These are phyloP conservation scores for Globomyces pollinis-pini DNA, from an alignment of 192 early-diverging fungal genomes.

Conservation along the genomic window DNA sequence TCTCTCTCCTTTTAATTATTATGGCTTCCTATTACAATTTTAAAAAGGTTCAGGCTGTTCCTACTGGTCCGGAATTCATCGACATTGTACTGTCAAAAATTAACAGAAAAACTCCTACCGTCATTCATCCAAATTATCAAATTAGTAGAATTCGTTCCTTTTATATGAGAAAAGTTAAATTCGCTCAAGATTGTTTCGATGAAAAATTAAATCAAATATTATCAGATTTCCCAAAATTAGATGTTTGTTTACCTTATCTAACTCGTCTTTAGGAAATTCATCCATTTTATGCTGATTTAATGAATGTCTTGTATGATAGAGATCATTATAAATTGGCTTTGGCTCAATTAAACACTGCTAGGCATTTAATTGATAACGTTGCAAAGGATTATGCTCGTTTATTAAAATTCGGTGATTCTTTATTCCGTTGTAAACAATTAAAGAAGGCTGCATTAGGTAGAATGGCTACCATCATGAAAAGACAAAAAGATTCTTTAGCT, in stretches of 20 bases:
- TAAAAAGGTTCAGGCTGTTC: slow-evolving; percentile 94
- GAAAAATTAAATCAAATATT: slow-evolving; percentile 93
- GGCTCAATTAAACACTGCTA: slow-evolving; percentile 96
- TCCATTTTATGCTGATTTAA: slow-evolving; percentile 98
- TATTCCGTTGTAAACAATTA: slow-evolving; percentile 98
- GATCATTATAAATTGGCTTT: slow-evolving; percentile 99
- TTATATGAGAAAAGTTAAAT: slow-evolving; percentile 99
- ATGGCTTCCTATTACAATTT: slow-evolving; percentile 80
- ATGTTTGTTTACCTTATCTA: slow-evolving; percentile 49
- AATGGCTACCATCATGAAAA: slow-evolving; percentile 99
- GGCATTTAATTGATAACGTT: slow-evolving; percentile 92
- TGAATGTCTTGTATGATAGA: slow-evolving; percentile 99
- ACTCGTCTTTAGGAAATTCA: slow-evolving; percentile 95
- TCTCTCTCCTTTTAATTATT: not conserved
- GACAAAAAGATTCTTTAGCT: slow-evolving; percentile 93
- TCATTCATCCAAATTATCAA: slow-evolving; percentile 95
- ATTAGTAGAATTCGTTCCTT: slow-evolving; percentile 96
- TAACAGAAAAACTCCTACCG: slow-evolving; percentile 93
- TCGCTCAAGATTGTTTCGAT: slow-evolving; percentile 90
- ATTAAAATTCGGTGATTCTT: slow-evolving; percentile 98
- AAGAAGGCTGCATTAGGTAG: slow-evolving; percentile 96
- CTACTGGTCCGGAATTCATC: slow-evolving; percentile 84
- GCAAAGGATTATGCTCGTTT: slow-evolving; percentile 96
- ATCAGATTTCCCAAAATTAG: slow-evolving; percentile 94
- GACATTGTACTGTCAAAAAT: slow-evolving; percentile 98